A percentile compares a stretch with the other conserved stretches of the same genome.
These are phyloP conservation scores for Fomitopsis betulina DNA, from an alignment of 1,284 basidiomycete genomes.

Conservation along the genomic window DNA sequence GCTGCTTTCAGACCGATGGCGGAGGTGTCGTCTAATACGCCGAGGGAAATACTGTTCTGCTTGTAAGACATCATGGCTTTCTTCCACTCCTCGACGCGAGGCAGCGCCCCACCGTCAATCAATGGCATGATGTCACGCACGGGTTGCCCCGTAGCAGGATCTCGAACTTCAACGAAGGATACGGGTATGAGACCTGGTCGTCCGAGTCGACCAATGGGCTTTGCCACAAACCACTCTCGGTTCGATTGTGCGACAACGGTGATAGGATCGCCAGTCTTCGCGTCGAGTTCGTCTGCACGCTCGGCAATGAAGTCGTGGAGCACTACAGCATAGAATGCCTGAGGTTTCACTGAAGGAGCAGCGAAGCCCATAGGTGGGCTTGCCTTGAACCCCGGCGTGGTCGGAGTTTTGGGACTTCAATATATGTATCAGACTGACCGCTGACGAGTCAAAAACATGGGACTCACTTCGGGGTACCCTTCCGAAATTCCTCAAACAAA, in stretches of 20 bases:
- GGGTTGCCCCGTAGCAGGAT: constrained; percentile 80
- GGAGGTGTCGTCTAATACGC: constrained; percentile 70
- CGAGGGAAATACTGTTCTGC: constrained; percentile 92
- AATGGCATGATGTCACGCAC: constrained; percentile 73
- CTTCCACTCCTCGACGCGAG: constrained; percentile 98
- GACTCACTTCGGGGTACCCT: constrained; percentile 61
- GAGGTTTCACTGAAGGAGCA: constrained; percentile 38
- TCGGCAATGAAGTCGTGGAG: constrained; percentile 95
- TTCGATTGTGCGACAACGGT: constrained; percentile 90
- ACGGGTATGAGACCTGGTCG: constrained; percentile 96
- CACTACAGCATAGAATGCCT: constrained; percentile 87
- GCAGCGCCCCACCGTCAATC: constrained; percentile 83
- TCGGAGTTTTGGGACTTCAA: constrained; percentile 15
- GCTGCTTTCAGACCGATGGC: constrained; percentile 6
- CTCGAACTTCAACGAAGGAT: constrained; percentile 93
- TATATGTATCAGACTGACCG: constrained; percentile 6
- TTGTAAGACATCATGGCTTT: constrained; percentile 93
- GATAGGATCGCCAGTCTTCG: constrained; percentile 90
- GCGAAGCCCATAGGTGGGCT: constrained; percentile 13
- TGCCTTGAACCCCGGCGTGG: constrained; percentile 7
- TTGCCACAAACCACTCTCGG: constrained; percentile 87
- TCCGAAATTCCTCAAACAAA: constrained; percentile 86
- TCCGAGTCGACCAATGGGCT: constrained; percentile 92
- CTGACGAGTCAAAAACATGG: background rate
- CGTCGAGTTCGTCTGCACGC: constrained; percentile 93